Conservation (phyloP, 2,329 filamentous ascomycete genomes). For the Blastomyces gilchristii region DNA sequence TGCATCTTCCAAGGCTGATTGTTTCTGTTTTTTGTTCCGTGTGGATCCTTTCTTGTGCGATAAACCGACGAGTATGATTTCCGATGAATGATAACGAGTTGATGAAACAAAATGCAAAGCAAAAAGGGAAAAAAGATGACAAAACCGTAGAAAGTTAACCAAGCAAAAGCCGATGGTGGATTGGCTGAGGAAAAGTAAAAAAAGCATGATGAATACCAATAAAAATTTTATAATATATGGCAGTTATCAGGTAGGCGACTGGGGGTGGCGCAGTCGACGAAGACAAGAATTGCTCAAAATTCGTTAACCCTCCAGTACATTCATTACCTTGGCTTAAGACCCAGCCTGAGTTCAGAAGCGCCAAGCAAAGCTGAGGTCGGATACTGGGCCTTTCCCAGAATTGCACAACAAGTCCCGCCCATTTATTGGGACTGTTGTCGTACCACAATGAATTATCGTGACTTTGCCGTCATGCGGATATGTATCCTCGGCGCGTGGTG, state of each 20-base stretch:
- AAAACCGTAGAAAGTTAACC: background rate
- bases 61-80: conserved; percentile 1
- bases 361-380: conserved; percentile 1
- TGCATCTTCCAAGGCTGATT: background rate
- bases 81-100: background rate
- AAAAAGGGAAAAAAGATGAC: background rate
- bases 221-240: background rate
- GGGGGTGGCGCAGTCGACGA: background rate
- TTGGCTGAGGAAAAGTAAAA: background rate
- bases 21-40: conserved; percentile 1
- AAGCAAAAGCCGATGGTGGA: background rate
- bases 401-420: background rate
- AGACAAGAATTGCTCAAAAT: background rate
- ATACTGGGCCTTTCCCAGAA: background rate
- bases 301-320: too few species aligned
- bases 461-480: conserved; percentile 1
- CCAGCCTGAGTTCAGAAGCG: background rate
- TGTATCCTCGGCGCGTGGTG: background rate
- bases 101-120: background rate
- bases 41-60: background rate
- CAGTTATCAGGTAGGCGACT: background rate
- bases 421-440: background rate
- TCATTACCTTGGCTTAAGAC: too few species aligned
- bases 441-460: conserved; percentile 1
- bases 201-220: background rate